These are phyloP conservation scores for Cordyceps militaris DNA, from an alignment of 2,329 filamentous ascomycete species.

Conservation along the genomic window DNA sequence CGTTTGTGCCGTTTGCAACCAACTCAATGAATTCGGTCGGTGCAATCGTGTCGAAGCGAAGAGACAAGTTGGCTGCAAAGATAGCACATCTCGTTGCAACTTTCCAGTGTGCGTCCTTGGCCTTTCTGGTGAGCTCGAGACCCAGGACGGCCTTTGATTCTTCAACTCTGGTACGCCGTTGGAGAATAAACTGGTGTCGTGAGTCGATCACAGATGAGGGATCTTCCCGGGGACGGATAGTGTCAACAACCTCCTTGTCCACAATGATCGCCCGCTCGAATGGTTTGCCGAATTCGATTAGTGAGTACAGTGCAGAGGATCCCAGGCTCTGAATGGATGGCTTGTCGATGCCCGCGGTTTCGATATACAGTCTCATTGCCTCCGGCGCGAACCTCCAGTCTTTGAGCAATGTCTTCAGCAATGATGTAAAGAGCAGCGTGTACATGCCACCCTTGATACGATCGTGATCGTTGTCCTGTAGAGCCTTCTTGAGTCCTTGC, in stretches of 20 bases:
- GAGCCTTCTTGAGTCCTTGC: constrained; percentile 66
- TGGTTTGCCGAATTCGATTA: constrained; percentile 87
- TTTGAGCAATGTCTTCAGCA: constrained; percentile 78
- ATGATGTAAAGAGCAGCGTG: constrained; percentile 78
- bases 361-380: constrained; percentile 84
- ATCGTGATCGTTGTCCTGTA: constrained; percentile 75
- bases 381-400: constrained; percentile 94
- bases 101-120: constrained; percentile 87
- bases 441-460: constrained; percentile 94
- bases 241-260: constrained; percentile 61
- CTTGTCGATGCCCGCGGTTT: constrained; percentile 84
- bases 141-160: constrained; percentile 74
- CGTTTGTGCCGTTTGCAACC: constrained; percentile 74
- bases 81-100: constrained; percentile 84
- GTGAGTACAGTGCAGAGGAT: constrained; percentile 69
- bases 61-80: constrained; percentile 82
- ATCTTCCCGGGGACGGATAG: constrained; percentile 62
- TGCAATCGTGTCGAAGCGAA: constrained; percentile 85
- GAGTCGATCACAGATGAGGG: constrained; percentile 51
- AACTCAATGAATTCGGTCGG: constrained; percentile 77
- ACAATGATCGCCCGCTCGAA: constrained; percentile 81
- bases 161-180: constrained; percentile 72
- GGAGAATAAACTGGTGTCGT: constrained; percentile 64
- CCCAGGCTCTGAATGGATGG: constrained; percentile 89
- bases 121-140: constrained; percentile 70